Conservation (phyloP, 2,329 filamentous ascomycete species). For the Exophiala phaeomuriformis region DNA sequence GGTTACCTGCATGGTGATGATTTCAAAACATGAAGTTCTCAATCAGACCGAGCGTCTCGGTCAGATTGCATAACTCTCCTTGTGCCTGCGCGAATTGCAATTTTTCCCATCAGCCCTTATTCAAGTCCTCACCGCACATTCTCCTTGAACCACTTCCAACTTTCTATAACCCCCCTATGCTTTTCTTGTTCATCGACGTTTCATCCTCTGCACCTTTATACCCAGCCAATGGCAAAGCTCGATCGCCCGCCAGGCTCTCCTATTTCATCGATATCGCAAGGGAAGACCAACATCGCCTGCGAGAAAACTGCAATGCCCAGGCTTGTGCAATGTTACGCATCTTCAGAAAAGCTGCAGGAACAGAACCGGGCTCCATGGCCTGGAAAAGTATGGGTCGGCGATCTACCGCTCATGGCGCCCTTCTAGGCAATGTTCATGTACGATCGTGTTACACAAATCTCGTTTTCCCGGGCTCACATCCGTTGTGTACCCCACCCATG, state of each 20-base stretch:
- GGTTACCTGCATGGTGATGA: background rate
- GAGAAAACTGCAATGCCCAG: background rate
- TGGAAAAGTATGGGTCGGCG: background rate
- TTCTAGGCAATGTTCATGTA: slow-evolving; percentile 4
- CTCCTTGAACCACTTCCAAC: background rate
- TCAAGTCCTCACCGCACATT: slow-evolving; percentile 4
- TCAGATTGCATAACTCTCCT: background rate
- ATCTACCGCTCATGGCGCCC: background rate
- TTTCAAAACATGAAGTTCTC: background rate
- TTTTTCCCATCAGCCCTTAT: background rate
- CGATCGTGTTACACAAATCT: slow-evolving; percentile 20
- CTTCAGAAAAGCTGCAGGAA: background rate
- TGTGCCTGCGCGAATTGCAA: background rate
- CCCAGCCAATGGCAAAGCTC: no score
- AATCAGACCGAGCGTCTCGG: background rate
- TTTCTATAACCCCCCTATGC: background rate
- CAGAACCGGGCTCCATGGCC: background rate
- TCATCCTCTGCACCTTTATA: no score
- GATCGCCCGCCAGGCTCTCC: no score
- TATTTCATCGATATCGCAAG: no score
- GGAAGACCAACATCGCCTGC: background rate
- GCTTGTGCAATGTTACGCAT: slow-evolving; percentile 5
- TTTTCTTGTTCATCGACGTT: background rate
- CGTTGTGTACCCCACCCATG: background rate
- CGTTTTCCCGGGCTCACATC: background rate